phyloP scores from a whole-genome alignment of 345 rosid genomes.

The Ceriops zippeliana region DNA sequence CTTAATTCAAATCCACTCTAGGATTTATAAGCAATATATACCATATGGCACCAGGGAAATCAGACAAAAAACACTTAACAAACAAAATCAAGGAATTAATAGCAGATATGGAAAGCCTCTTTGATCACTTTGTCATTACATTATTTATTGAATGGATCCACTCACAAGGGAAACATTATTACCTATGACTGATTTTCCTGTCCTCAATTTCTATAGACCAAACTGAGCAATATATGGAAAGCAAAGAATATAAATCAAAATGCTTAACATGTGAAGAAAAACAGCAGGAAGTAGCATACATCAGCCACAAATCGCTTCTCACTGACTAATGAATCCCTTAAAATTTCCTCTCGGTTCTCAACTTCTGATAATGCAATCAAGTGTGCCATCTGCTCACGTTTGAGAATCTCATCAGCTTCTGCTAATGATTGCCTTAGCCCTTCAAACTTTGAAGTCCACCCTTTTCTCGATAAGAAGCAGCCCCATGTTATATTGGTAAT shows the following conservation, averaged over 20 bases:
- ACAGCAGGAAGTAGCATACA: slow-evolving; percentile 36
- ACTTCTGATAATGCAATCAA: slow-evolving; percentile 59
- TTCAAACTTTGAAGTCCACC: slow-evolving; percentile 50
- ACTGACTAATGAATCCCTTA: slow-evolving; percentile 49
- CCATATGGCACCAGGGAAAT: too few species aligned
- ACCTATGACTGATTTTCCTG: too few species aligned
- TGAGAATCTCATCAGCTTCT: slow-evolving; percentile 64
- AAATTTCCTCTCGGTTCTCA: slow-evolving; percentile 66
- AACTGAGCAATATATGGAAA: too few species aligned
- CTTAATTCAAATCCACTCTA: too few species aligned
- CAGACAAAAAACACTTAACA: too few species aligned
- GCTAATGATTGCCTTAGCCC: slow-evolving; percentile 49
- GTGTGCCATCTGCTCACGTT: slow-evolving; percentile 63
- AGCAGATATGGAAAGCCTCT: too few species aligned
- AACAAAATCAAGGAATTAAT: too few species aligned
- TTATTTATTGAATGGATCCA: too few species aligned
- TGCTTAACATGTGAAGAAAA: not conserved
- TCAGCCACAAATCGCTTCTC: slow-evolving; percentile 64
- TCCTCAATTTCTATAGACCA: not conserved
- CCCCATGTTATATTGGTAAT: slow-evolving; percentile 90
- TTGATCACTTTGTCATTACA: too few species aligned
- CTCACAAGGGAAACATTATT: too few species aligned
- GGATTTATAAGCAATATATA: too few species aligned
- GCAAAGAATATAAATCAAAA: not conserved
- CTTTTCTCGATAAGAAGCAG: slow-evolving; percentile 81